Conservation (phyloP, 345 rosid species). For the Lepidium sativum region DNA sequence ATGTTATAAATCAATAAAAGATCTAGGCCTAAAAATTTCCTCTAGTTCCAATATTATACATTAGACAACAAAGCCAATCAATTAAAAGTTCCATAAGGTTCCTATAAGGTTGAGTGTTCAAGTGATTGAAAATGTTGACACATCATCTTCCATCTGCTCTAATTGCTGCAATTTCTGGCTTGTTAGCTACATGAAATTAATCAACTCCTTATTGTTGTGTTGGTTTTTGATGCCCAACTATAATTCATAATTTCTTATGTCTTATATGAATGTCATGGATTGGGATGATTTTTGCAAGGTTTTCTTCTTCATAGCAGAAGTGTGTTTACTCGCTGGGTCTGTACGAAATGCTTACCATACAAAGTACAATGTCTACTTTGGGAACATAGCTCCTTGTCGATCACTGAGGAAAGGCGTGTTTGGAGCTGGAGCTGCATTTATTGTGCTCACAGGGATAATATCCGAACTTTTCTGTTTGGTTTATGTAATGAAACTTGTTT, state of each 20-base stretch:
- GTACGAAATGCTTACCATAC: slow-evolving; percentile 83
- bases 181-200: too few relatives aligned
- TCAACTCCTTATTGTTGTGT: too few relatives aligned
- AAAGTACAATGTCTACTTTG: slow-evolving; percentile 39
- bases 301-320: slow-evolving; percentile 75
- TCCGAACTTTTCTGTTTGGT: slow-evolving; percentile 79
- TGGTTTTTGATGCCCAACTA: too few relatives aligned
- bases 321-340: slow-evolving; percentile 80
- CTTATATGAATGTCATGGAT: not conserved
- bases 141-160: too few relatives aligned
- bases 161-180: too few relatives aligned
- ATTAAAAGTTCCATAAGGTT: not conserved
- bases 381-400: slow-evolving; percentile 10
- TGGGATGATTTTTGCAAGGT: slow-evolving; percentile 41
- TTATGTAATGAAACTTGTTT: too few relatives aligned
- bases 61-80: not conserved
- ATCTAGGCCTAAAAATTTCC: not conserved
- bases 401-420: too few relatives aligned
- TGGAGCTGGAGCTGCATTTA: slow-evolving; percentile 88
- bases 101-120: not conserved
- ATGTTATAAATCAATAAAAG: not conserved
- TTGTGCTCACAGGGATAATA: slow-evolving; percentile 60
- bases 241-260: not conserved
- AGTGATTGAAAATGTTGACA: not conserved
- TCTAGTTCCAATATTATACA: not conserved